Percentiles rank a stretch among this genome's conserved stretches.
Conservation (phyloP, 1,284 basidiomycete genomes). For the Cryptococcus wingfieldii region DNA sequence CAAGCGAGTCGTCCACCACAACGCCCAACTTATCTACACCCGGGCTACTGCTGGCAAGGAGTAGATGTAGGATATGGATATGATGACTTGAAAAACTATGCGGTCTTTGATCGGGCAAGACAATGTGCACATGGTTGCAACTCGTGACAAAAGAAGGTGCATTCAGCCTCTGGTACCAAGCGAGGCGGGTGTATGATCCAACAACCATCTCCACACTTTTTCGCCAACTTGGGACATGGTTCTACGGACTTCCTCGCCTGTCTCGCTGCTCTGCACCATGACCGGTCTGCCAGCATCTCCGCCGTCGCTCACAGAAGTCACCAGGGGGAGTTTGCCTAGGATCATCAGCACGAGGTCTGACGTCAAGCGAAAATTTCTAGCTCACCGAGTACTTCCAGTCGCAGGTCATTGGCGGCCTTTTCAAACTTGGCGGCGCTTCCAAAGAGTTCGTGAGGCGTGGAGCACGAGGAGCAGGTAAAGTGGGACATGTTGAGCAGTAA, state of each 20-base stretch:
- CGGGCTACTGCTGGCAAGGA: slow-evolving; percentile 47
- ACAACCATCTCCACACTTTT: slow-evolving; percentile 41
- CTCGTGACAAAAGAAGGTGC: background rate
- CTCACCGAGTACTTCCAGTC: slow-evolving; percentile 66
- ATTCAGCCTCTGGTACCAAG: slow-evolving; percentile 25
- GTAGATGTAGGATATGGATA: slow-evolving; percentile 28
- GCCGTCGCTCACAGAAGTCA: slow-evolving; percentile 67
- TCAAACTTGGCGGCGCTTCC: slow-evolving; percentile 68
- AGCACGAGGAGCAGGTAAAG: slow-evolving; percentile 73
- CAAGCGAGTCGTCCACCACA: slow-evolving; percentile 95
- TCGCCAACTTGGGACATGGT: slow-evolving; percentile 36
- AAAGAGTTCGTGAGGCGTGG: slow-evolving; percentile 69
- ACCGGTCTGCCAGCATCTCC: slow-evolving; percentile 66
- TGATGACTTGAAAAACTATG: slow-evolving; percentile 12
- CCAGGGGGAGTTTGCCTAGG: slow-evolving; percentile 65
- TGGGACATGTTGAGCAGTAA: slow-evolving; percentile 87
- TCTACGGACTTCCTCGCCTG: slow-evolving; percentile 36
- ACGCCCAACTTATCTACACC: slow-evolving; percentile 77
- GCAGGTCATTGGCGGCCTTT: slow-evolving; percentile 59
- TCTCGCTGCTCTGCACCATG: slow-evolving; percentile 43
- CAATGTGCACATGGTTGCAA: background rate
- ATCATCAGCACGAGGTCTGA: background rate
- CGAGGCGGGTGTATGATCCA: slow-evolving; percentile 5
- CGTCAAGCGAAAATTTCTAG: background rate
- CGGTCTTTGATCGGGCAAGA: background rate